phyloP scores from a whole-genome alignment of 2,329 filamentous ascomycete species.

The Colletotrichum zoysiae region DNA sequence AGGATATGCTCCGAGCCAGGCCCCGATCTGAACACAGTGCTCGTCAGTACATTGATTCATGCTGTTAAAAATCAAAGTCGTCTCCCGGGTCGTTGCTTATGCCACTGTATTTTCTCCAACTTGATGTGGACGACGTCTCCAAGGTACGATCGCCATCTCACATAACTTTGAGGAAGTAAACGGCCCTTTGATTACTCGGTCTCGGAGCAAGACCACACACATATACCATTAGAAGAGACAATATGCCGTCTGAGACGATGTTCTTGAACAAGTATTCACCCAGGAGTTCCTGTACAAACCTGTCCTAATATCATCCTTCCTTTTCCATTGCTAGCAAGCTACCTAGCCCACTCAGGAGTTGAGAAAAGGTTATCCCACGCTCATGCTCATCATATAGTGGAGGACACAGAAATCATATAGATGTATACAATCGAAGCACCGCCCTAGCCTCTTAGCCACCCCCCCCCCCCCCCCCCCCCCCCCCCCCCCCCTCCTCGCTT shows the following conservation, averaged over 20 bases:
- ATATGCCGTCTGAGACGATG: neutral
- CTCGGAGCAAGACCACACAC: neutral
- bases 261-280: neutral
- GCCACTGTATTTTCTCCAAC: neutral
- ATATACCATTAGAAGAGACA: neutral
- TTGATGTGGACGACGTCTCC: neutral
- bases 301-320: neutral
- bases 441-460: neutral
- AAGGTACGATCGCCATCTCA: neutral
- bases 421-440: neutral
- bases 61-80: neutral
- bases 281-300: neutral
- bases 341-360: neutral
- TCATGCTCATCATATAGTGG: neutral
- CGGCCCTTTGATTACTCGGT: neutral
- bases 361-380: neutral
- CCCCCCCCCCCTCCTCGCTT: neutral
- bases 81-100: neutral
- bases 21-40: neutral
- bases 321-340: neutral
- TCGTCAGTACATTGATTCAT: neutral
- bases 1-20: neutral
- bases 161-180: neutral
- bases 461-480: neutral
- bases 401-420: neutral